Percentiles rank a stretch among this genome's conserved stretches.
phyloP scores from a whole-genome alignment of 2,329 filamentous ascomycete species.

The Didymosphaeria variabile region DNA sequence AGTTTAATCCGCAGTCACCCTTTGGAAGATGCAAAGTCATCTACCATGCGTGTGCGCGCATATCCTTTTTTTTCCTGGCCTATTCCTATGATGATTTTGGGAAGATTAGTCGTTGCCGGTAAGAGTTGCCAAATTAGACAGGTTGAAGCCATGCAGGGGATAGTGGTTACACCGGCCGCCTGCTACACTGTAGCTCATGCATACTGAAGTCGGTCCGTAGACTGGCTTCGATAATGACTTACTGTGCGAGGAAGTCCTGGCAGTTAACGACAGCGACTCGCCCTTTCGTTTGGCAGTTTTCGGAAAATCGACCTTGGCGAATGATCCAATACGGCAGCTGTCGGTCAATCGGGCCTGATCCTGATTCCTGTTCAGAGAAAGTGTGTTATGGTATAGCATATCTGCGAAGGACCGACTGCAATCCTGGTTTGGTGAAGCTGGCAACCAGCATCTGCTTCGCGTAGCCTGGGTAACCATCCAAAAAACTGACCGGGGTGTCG shows the following conservation, averaged over 20 bases:
- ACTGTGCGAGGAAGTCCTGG: background rate
- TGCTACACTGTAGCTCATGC: background rate
- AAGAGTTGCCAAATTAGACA: background rate
- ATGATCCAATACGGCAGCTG: too few relatives aligned
- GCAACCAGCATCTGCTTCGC: background rate
- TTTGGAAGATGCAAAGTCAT: background rate
- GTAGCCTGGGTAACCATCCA: conserved; percentile 11
- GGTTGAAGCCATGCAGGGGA: background rate
- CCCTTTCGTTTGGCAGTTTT: background rate
- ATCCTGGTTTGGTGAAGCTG: background rate
- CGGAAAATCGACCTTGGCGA: too few relatives aligned
- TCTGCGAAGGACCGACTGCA: background rate
- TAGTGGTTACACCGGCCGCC: background rate
- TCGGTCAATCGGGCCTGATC: background rate
- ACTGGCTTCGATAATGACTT: background rate
- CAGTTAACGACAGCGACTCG: background rate
- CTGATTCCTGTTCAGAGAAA: background rate
- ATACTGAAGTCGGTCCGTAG: background rate
- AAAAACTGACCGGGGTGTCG: conserved; percentile 2
- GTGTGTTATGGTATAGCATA: background rate
- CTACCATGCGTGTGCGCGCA: background rate
- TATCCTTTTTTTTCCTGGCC: background rate
- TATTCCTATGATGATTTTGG: background rate
- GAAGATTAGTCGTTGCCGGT: background rate
- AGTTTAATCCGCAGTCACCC: background rate